These are phyloP conservation scores for Coemansia sp. DNA, from an alignment of 192 early-diverging fungal species.

Conservation along the genomic window DNA sequence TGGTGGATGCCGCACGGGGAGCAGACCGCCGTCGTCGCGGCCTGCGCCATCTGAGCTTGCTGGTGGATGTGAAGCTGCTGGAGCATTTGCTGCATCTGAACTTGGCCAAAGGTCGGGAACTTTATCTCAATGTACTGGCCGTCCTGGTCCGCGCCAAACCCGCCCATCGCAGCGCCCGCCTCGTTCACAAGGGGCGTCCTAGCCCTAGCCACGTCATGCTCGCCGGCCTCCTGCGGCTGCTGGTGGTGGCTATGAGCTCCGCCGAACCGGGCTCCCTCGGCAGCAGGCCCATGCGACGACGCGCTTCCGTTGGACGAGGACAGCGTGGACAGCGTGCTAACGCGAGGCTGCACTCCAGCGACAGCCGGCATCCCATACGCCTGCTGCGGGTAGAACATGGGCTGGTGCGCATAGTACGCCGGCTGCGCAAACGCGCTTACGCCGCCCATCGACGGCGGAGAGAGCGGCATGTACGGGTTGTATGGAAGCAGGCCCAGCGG, in stretches of 20 bases:
- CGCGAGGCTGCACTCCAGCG: slow-evolving; percentile 14
- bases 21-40: background rate
- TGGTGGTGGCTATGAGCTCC: background rate
- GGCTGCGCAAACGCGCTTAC: slow-evolving; percentile 40
- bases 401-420: slow-evolving; percentile 33
- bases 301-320: background rate
- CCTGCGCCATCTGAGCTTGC: slow-evolving; percentile 1
- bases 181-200: slow-evolving; percentile 34
- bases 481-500: slow-evolving; percentile 27
- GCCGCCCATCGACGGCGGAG: slow-evolving; percentile 18
- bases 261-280: background rate
- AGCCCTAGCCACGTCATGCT: background rate
- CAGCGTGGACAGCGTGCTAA: slow-evolving; percentile 12
- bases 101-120: slow-evolving; percentile 50
- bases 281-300: slow-evolving; percentile 1
- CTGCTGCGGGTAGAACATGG: slow-evolving; percentile 29
- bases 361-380: slow-evolving; percentile 31
- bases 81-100: slow-evolving; percentile 49
- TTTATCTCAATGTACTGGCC: slow-evolving; percentile 52
- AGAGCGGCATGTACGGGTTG: slow-evolving; percentile 33
- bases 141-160: slow-evolving; percentile 38
- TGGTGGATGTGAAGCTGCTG: slow-evolving; percentile 45
- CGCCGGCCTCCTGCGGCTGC: background rate
- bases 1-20: slow-evolving; percentile 1
- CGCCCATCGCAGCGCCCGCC: slow-evolving; percentile 27